phyloP scores from a whole-genome alignment of 2,329 filamentous ascomycete species.

The Mollisiaceae sp. region DNA sequence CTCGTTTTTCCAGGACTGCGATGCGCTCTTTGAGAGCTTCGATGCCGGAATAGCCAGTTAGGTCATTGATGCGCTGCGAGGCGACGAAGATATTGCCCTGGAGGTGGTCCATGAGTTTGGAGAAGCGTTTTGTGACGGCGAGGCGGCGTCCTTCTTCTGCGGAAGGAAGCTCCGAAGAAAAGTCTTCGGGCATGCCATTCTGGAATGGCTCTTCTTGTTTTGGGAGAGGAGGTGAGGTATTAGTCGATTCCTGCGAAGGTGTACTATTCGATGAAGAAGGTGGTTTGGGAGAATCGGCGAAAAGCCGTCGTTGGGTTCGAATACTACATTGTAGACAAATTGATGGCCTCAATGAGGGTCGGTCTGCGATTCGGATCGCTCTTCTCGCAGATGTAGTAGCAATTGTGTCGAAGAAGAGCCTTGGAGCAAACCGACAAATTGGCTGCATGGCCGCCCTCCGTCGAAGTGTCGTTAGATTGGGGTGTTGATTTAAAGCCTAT shows the following conservation, averaged over 20 bases:
- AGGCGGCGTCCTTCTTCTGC: constrained; percentile 51
- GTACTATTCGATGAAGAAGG: constrained; percentile 20
- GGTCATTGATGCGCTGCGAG: constrained; percentile 86
- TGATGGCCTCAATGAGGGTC: constrained; percentile 39
- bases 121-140: constrained; percentile 57
- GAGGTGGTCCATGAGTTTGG: constrained; percentile 82
- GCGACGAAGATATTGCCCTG: constrained; percentile 85
- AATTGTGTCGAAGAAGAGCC: constrained; percentile 39
- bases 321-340: constrained; percentile 49
- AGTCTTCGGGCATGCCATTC: constrained; percentile 18
- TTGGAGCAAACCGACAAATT: constrained; percentile 38
- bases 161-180: constrained; percentile 50
- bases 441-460: constrained; percentile 41
- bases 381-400: constrained; percentile 29
- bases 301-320: constrained; percentile 45
- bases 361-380: constrained; percentile 29
- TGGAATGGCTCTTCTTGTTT: constrained; percentile 13
- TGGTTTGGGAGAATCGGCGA: constrained; percentile 40
- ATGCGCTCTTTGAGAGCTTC: constrained; percentile 84
- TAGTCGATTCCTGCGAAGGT: constrained; percentile 9
- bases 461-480: constrained; percentile 18
- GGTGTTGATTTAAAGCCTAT: constrained; percentile 14
- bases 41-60: constrained; percentile 93
- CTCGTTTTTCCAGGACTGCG: constrained; percentile 64
- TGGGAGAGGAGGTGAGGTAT: constrained; percentile 12